Evolutionary conservation across 208 protist genomes (phyloP), one percentile per base, ranked within the genome.

Genomic region (Leishmania braziliensis): DNA sequence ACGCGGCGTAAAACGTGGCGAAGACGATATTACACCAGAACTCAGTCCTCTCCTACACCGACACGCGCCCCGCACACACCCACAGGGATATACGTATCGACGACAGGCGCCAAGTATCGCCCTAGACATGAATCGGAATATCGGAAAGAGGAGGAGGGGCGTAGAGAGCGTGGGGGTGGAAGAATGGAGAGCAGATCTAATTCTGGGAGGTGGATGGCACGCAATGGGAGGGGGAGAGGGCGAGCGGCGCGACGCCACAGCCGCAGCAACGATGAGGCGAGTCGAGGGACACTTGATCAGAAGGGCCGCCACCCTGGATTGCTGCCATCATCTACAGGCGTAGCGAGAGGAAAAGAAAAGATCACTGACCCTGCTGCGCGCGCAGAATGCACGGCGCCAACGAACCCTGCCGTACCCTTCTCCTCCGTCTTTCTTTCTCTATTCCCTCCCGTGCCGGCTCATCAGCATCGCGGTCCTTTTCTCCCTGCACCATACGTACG

Each of bases 1-100:
- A 99, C 91, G 96, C 87, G 39, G 89, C 89, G 65, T 96, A 95
- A 92, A 20, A 18, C 65, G 43, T 68, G 50, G 48, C 73, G 54
- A 63, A 12, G 54, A 58, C 20, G 26, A 46, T 29, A 16, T 46
- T 18, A 43, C 73, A 66, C 39, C 51, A 58, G 20, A 26, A 66
- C 39, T 26, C n/a, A 9, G 36, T 54, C 29, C 43, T 63, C 9
- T 36, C 73, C 36, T 33, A 26, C 26, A 62, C 62, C 20, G 23
- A 63, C 54, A 65, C 12, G 29, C 43, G 20, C 60, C 46, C 50
- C 12, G 10, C 29, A 63, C 60, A 46, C 74, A 79, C 43, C 43
- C 68, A 51, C 73, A 70, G 63, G 79, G 72, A 82, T 50, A 73
- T 68, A 77, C 71, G 63, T 39, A 60, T 43, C 39, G 75, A 56